Base-by-base conservation (phyloP, 768 basidiomycete genomes). In the Gymnopilus junonius region DNA sequence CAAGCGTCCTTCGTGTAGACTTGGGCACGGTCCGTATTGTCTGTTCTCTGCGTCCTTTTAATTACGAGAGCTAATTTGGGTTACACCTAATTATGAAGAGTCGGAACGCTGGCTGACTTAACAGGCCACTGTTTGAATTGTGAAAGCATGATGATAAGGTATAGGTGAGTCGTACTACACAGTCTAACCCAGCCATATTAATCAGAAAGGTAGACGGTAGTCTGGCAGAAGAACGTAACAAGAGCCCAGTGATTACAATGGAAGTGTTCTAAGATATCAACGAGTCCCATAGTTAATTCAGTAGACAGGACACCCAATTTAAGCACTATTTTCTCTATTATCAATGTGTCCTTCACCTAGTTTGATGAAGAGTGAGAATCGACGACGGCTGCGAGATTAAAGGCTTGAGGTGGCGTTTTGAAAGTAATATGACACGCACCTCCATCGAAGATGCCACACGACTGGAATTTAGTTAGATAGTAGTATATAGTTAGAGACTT, bases 341-440 rank as follows among this genome's bases (percentile, higher is more conserved):
- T 34, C 43, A 31, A 37, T 11, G 15, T 31, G 29, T n/a, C 29
- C 48, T 51, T 50, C 32, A 51, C 48, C 48, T 43, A 31, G 14
- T 45, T 32, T 42, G 6, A 37, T 57, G 32, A 40, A 50, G 39
- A 32, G 27, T 23, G n/a, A 39, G 29, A 50, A 56, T 48, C n/a
- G 32, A 37, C 20, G 29, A 59, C 34, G 53, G 32, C 29, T 50
- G n/a, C 39, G 46, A 57, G 55, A 61, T 48, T 57, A 60, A 61
- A 53, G 32, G 34, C 48, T 61, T 46, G 45, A 63, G 42, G 70
- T 71, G 70, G 70, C 70, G 70, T 63, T 51, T 32, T n/a, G 51
- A 58, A 59, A 62, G 58, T 66, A 65, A 62, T 69, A 46, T 54
- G 58, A 29, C 21, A 51, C 62, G 69, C 50, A 53, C 51, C 59